Evolutionary conservation across 192 early-diverging fungal species (phyloP).

Genomic region (Backusella australiensis): DNA sequence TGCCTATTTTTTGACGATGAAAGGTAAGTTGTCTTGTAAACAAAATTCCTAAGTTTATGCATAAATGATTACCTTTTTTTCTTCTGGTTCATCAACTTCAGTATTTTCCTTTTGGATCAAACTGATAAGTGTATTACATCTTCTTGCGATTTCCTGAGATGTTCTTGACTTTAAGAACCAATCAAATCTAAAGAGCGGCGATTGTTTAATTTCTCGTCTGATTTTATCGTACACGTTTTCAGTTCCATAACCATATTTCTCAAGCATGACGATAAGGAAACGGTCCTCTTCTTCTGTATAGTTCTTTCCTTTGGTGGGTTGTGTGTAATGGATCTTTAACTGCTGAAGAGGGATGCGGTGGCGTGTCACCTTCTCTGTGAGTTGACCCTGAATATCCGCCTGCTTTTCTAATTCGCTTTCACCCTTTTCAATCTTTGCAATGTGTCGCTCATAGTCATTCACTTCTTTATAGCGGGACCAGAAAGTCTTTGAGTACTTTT

Average conservation of each 20-base stretch:
- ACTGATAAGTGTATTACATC: constrained; percentile 81
- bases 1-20: background rate
- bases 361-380: constrained; percentile 73
- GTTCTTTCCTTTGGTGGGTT: constrained; percentile 82
- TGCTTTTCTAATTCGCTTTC: constrained; percentile 78
- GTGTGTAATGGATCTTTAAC: constrained; percentile 84
- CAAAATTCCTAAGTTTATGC: background rate
- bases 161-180: constrained; percentile 98
- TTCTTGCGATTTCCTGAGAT: constrained; percentile 74
- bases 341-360: constrained; percentile 85
- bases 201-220: constrained; percentile 77
- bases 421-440: constrained; percentile 86
- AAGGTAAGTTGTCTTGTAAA: background rate
- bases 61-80: constrained; percentile 24
- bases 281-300: constrained; percentile 98
- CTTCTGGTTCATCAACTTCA: constrained; percentile 41
- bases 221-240: constrained; percentile 96
- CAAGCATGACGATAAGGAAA: constrained; percentile 87
- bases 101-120: constrained; percentile 60
- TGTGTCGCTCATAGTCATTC: constrained; percentile 81
- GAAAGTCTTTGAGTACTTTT: constrained; percentile 82
- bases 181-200: constrained; percentile 90
- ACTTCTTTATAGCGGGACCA: constrained; percentile 89
- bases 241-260: constrained; percentile 83
- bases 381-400: constrained; percentile 78